Conservation (phyloP, 805 yeast species). For the Candida odintsovae region DNA sequence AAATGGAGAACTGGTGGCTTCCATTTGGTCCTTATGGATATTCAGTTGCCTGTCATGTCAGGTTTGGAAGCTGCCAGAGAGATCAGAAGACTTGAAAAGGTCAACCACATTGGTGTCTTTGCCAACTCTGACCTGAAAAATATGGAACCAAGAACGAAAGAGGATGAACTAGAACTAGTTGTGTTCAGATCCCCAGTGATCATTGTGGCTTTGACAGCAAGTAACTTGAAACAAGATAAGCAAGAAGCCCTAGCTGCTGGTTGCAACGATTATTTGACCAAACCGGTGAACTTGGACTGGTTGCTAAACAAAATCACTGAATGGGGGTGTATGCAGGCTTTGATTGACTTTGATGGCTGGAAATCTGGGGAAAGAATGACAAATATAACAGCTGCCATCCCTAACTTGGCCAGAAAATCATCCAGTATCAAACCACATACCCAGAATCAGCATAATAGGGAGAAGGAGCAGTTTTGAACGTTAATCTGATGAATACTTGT, state of each 20-base stretch:
- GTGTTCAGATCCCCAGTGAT: conserved; percentile 92
- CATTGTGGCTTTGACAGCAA: conserved; percentile 94
- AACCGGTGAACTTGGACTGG: conserved; percentile 95
- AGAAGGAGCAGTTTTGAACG: neutral
- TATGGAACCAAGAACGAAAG: conserved; percentile 25
- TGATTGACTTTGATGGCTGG: conserved; percentile 95
- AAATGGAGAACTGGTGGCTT: conserved; percentile 94
- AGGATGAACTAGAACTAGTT: conserved; percentile 52
- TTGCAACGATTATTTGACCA: conserved; percentile 92
- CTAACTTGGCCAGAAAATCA: conserved; percentile 17
- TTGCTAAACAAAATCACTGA: conserved; percentile 87
- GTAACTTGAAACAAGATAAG: conserved; percentile 77
- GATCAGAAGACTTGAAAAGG: conserved; percentile 75
- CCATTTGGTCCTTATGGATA: conserved; percentile 93
- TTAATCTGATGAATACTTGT: neutral
- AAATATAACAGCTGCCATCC: conserved; percentile 27
- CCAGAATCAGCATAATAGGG: neutral
- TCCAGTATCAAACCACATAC: neutral
- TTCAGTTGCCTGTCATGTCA: conserved; percentile 91
- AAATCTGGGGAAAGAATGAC: conserved; percentile 42
- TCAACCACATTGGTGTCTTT: conserved; percentile 64
- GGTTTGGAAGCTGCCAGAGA: conserved; percentile 95
- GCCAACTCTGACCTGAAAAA: conserved; percentile 21
- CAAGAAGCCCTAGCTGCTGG: conserved; percentile 94
- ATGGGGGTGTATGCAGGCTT: conserved; percentile 99